phyloP scores from a whole-genome alignment of 2,329 filamentous ascomycete species.

The Colletotrichum simmondsii region DNA sequence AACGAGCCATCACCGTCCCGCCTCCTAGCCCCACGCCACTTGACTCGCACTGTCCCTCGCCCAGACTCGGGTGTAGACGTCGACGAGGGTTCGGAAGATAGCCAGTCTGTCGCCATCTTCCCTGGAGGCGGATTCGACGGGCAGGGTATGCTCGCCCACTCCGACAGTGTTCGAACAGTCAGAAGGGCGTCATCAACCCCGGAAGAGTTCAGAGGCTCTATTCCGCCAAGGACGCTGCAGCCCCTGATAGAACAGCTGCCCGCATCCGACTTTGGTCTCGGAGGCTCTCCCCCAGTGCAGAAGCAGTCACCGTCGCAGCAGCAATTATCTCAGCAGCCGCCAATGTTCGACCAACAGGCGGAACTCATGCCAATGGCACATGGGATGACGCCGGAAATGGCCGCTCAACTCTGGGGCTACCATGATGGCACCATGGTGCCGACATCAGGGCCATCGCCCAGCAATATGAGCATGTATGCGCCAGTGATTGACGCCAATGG shows the following conservation, averaged over 20 bases:
- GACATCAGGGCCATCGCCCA: not conserved
- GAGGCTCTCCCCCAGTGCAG: not conserved
- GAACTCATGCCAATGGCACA: not conserved
- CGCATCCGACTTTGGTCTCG: not conserved
- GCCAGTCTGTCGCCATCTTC: conserved; percentile 33
- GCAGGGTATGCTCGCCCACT: conserved; percentile 36
- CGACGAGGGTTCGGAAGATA: conserved; percentile 50
- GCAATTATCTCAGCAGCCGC: conserved; percentile 4
- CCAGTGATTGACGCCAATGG: not conserved
- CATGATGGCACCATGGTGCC: not conserved
- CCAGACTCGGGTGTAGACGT: conserved; percentile 52
- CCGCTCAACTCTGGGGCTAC: conserved; percentile 26
- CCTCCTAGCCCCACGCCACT: conserved; percentile 35
- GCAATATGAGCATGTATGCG: conserved; percentile 12
- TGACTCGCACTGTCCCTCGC: conserved; percentile 41
- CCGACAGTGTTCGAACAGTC: conserved; percentile 46
- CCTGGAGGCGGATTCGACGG: conserved; percentile 15
- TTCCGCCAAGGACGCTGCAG: conserved; percentile 14
- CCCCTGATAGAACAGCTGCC: conserved; percentile 32
- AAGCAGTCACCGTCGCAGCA: conserved; percentile 2
- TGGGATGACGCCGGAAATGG: conserved; percentile 27
- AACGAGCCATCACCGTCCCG: conserved; percentile 39
- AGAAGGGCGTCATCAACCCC: conserved; percentile 30
- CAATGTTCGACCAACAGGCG: not conserved
- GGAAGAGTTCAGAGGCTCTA: conserved; percentile 26